phyloP scores from a whole-genome alignment of 2,329 filamentous ascomycete species.

The Beauveria australis region DNA sequence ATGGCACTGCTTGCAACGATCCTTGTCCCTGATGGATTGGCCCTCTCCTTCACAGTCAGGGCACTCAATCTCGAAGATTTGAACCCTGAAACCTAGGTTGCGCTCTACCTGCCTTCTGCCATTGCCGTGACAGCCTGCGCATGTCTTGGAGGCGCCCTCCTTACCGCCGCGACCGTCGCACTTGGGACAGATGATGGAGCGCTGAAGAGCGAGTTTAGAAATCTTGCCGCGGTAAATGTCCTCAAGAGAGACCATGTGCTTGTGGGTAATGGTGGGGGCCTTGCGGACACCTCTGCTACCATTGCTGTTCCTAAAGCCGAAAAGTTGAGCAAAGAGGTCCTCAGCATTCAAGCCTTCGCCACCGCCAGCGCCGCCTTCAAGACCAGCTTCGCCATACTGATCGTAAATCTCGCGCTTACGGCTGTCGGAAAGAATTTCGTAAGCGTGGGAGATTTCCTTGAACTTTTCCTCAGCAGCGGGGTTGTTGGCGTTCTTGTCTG shows the following conservation, averaged over 20 bases:
- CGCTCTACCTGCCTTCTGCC: slow-evolving; percentile 99
- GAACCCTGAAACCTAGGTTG: slow-evolving; percentile 99
- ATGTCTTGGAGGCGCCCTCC: slow-evolving; percentile 94
- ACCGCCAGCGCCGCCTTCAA: slow-evolving; percentile 76
- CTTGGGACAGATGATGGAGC: slow-evolving; percentile 92
- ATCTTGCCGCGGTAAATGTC: slow-evolving; percentile 98
- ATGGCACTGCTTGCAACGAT: slow-evolving; percentile 91
- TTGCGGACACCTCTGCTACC: slow-evolving; percentile 68
- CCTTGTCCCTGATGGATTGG: slow-evolving; percentile 93
- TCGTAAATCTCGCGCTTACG: slow-evolving; percentile 92
- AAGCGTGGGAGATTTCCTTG: slow-evolving; percentile 93
- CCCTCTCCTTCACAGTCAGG: slow-evolving; percentile 97
- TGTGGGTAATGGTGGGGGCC: slow-evolving; percentile 94
- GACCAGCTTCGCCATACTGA: slow-evolving; percentile 93
- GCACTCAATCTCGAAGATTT: slow-evolving; percentile 98
- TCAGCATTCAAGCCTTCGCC: slow-evolving; percentile 86
- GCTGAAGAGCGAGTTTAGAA: slow-evolving; percentile 93
- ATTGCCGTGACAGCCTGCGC: slow-evolving; percentile 79
- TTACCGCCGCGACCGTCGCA: slow-evolving; percentile 94
- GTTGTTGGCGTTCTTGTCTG: slow-evolving; percentile 95
- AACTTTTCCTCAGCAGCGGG: slow-evolving; percentile 93
- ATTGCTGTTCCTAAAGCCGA: slow-evolving; percentile 47
- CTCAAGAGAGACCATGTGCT: slow-evolving; percentile 95
- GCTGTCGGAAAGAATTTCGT: slow-evolving; percentile 86
- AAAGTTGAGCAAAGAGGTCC: slow-evolving; percentile 91